Conservation (phyloP, 352 stramenopile species). For the Globisporangium perplexum region DNA sequence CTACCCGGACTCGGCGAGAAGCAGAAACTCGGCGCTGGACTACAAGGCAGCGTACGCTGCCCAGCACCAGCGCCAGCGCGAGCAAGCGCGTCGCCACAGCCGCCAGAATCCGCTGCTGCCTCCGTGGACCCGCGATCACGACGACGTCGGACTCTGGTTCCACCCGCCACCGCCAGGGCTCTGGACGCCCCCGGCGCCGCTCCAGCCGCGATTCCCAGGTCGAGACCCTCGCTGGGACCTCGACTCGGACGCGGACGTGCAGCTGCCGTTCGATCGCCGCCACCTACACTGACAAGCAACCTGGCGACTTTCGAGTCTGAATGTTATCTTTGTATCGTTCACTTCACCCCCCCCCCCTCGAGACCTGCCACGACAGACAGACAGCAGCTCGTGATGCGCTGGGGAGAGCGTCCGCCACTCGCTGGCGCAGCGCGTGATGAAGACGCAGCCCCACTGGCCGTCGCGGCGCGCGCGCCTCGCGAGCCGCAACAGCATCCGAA, state of each 20-base stretch:
- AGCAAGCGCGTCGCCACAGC: too few relatives aligned
- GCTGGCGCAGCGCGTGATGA: not conserved
- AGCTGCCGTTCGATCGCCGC: slow-evolving; percentile 1
- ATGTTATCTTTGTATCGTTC: too few relatives aligned
- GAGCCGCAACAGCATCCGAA: not conserved
- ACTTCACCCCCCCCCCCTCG: too few relatives aligned
- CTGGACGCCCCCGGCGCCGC: slow-evolving; percentile 3
- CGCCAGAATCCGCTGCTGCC: too few relatives aligned
- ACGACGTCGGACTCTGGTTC: not conserved
- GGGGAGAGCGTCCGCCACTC: slow-evolving; percentile 4
- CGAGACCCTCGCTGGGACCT: not conserved
- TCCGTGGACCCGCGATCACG: too few relatives aligned
- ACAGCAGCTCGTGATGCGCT: slow-evolving; percentile 3
- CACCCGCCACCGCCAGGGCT: not conserved
- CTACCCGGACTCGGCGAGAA: not conserved
- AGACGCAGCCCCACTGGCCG: not conserved
- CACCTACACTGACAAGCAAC: too few relatives aligned
- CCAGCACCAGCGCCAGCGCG: not conserved
- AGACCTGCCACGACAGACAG: too few relatives aligned
- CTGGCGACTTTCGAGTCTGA: too few relatives aligned
- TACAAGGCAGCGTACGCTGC: slow-evolving; percentile 1
- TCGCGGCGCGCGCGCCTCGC: not conserved
- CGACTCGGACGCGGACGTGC: slow-evolving; percentile 4
- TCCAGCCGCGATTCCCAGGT: not conserved
- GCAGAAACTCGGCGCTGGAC: not conserved